phyloP scores from a whole-genome alignment of 305 asterid genomes.

The Euphrasia arctica region DNA sequence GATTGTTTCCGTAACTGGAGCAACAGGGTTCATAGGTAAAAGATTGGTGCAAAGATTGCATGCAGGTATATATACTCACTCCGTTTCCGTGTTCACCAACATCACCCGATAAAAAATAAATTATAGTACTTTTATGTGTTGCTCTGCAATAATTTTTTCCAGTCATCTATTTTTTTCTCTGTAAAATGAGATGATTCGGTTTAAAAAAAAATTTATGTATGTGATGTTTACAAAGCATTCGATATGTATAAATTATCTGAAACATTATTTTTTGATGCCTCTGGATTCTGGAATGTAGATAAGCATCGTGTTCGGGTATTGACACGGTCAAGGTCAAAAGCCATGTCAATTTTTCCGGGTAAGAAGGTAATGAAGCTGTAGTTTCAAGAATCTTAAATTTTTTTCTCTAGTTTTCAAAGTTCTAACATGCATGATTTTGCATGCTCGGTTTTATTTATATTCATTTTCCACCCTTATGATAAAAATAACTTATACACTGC shows the following conservation, averaged over 20 bases:
- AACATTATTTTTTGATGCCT: neutral
- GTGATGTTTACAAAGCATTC: too few relatives aligned
- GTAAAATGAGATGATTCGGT: too few relatives aligned
- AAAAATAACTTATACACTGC: neutral
- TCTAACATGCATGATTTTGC: neutral
- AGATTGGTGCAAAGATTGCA: conserved; percentile 86
- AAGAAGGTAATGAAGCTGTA: conserved; percentile 80
- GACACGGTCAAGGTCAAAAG: conserved; percentile 80
- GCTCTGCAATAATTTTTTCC: too few relatives aligned
- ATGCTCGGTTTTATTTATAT: neutral
- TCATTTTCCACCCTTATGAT: neutral
- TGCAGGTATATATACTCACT: conserved; percentile 45
- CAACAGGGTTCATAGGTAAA: conserved; percentile 94
- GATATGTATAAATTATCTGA: too few relatives aligned
- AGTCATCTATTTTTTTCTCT: too few relatives aligned
- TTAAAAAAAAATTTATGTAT: too few relatives aligned
- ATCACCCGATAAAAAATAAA: too few relatives aligned
- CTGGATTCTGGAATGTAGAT: conserved; percentile 40
- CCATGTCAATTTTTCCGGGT: conserved; percentile 84
- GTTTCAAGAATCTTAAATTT: conserved; percentile 13
- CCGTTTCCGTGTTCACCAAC: conserved; percentile 6
- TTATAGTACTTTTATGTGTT: too few relatives aligned
- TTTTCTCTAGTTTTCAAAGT: neutral
- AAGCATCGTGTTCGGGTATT: conserved; percentile 73
- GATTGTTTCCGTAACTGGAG: conserved; percentile 88